Base-by-base conservation (phyloP, 345 rosid species). In the Toxicodendron radicans region DNA sequence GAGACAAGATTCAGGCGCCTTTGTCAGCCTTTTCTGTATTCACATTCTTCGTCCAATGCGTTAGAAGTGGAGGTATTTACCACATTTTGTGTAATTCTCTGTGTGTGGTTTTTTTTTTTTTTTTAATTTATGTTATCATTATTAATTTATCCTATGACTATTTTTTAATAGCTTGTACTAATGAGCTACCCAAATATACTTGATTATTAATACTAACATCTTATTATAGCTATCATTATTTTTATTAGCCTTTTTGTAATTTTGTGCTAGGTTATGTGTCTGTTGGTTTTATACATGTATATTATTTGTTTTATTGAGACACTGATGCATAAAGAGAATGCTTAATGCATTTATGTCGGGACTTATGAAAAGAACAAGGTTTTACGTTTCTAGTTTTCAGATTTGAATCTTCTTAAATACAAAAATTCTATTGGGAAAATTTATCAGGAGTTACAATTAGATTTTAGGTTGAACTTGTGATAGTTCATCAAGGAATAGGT, bases 1-100 rank as follows among this genome's bases (percentile, higher is more conserved):
- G 97, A 95, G 84, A 86, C 97, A 58, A 89, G 92, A 74, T 95
- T 95, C 79, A 90, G 96, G 84, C 97, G 99, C 80, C 95, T 95
- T 52, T 95, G 98, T 81, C 97, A 93, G 73, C 97, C 99, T 24
- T 93, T 95, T 79, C 85, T 95, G 53, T 95, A 90, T 87, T 89
- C 99, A 62, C 97, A 95, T 81, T 91, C 99, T 68, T 93, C 99
- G 51, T 92, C 99, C 66, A 91, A 95, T 74, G 92, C 93, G 58
- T 86, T 95, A 73, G 99, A 95, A 87, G 98, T 95, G 43, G 99
- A 95, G 97, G 99, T 85, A 75, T 60, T 53, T 77, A 57, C 18
- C 9, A 18, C 13, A 45, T 60, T n/a, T n/a, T 54, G 16, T 56
- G 46, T 57, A 17, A 17, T n/a, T 41, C 30, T 58, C 32, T 43